Evolutionary conservation across 306 rosid species (phyloP), one percentile per base, ranked within the genome.

Genomic region (Heteromeles arbutifolia): DNA sequence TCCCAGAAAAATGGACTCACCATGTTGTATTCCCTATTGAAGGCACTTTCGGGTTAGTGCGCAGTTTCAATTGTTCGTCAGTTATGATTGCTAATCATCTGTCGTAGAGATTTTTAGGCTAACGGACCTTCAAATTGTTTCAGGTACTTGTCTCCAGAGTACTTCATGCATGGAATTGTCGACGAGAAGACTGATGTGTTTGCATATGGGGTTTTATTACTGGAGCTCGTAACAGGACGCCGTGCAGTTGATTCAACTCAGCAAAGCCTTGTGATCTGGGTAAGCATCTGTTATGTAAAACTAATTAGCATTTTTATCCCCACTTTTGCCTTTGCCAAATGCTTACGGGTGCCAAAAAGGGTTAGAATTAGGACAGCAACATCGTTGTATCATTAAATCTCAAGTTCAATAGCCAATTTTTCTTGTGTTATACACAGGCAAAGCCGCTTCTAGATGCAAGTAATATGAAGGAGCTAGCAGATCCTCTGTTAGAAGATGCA

Each of bases 141-240:
- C 86, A 95, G 99, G 71, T 96, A 96, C 80, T 75, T 96, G 83
- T 89, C 99, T 76, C 99, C 99, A 6, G 99, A 96, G 82, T 96
- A 92, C 67, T 96, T 96, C 39, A 96, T 96, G 98, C 99, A 92
- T 69, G 99, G 99, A 77, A 56, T 96, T 75, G 90, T 90, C 31
- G 97, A 96, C 22, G 98, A 96, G 86, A 96, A 88, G 86, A 92
- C 92, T 3, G 99, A 96, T 66, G 96, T 96, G 6, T 96, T 96
- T 39, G 96, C 99, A 1, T 90, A 65, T 48, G 99, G 99, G n/a
- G 99, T 96, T 73, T 69, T 96, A 76, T 81, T 96, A 54, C 83
- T 96, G 39, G 99, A 96, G 86, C 86, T 96, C 88, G 84, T 96
- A 43, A 92, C 99, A 5, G 96, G 99, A 57, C 98, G 99, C 25